Percentiles rank a stretch among this genome's conserved stretches.
Conservation (phyloP, 78 protist species). For the Mantamonas sphyraenae region DNA sequence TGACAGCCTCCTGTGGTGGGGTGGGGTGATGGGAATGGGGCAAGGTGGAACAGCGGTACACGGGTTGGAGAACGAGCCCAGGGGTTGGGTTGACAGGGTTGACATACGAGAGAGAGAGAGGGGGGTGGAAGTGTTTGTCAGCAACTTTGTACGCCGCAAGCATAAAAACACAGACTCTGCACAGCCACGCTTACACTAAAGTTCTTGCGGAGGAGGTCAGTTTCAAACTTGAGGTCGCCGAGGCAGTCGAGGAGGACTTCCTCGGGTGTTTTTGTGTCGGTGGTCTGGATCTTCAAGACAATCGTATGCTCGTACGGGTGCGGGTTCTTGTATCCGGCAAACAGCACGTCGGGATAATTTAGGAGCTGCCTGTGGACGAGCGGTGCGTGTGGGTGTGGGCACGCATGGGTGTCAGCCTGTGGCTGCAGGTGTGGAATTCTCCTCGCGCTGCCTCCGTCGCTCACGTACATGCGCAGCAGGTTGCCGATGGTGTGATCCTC, state of each 20-base stretch:
- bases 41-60: too few species aligned
- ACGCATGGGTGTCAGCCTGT: too few species aligned
- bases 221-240: neutral
- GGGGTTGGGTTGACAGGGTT: too few species aligned
- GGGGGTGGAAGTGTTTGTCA: too few species aligned
- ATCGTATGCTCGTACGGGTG: conserved; percentile 67
- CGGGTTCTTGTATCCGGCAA: conserved; percentile 69
- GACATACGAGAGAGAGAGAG: too few species aligned
- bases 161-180: neutral
- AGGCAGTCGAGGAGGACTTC: neutral
- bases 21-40: too few species aligned
- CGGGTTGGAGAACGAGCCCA: too few species aligned
- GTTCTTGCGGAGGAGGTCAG: neutral
- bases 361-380: conserved; percentile 40
- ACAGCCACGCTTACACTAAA: neutral
- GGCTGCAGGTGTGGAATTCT: too few species aligned
- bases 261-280: neutral
- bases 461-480: conserved; percentile 55
- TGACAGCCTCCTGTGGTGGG: too few species aligned
- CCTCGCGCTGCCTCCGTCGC: too few species aligned
- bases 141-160: too few species aligned
- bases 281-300: conserved; percentile 36
- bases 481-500: conserved; percentile 80
- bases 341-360: conserved; percentile 35
- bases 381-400: too few species aligned